These are phyloP conservation scores for Backusella psychrophila DNA, from an alignment of 192 early-diverging fungal genomes.

Conservation along the genomic window DNA sequence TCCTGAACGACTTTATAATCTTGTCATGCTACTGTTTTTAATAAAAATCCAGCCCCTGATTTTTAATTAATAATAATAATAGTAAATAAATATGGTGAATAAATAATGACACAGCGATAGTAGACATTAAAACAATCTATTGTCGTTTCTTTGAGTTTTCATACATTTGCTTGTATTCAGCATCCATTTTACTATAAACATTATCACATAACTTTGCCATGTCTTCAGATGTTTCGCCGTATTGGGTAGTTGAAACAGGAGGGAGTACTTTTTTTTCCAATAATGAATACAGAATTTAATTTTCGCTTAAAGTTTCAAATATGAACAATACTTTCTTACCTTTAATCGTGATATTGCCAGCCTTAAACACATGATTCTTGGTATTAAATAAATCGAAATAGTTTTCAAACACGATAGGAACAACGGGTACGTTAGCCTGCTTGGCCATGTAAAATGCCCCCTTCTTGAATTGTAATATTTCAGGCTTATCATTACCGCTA, in stretches of 20 bases:
- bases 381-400: constrained; percentile 57
- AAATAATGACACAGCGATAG: background rate
- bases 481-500: constrained; percentile 59
- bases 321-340: constrained; percentile 28
- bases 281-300: background rate
- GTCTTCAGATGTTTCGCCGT: constrained; percentile 32
- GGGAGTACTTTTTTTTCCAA: constrained; percentile 35
- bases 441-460: constrained; percentile 93
- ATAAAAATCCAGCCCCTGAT: too few species aligned
- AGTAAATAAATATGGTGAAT: background rate
- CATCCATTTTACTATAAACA: constrained; percentile 49
- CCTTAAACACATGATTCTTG: constrained; percentile 44
- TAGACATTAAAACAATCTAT: background rate
- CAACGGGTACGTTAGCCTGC: constrained; percentile 79
- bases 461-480: constrained; percentile 92
- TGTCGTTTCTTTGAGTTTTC: background rate
- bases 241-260: constrained; percentile 45
- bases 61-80: too few species aligned
- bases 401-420: constrained; percentile 84
- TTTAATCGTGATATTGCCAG: constrained; percentile 56
- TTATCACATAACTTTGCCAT: constrained; percentile 42
- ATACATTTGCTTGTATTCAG: constrained; percentile 49
- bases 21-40: too few species aligned
- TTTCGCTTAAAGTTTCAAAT: background rate
- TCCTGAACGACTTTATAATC: too few species aligned